Base-by-base conservation (phyloP, 768 basidiomycete genomes). In the Paxillus involutus region DNA sequence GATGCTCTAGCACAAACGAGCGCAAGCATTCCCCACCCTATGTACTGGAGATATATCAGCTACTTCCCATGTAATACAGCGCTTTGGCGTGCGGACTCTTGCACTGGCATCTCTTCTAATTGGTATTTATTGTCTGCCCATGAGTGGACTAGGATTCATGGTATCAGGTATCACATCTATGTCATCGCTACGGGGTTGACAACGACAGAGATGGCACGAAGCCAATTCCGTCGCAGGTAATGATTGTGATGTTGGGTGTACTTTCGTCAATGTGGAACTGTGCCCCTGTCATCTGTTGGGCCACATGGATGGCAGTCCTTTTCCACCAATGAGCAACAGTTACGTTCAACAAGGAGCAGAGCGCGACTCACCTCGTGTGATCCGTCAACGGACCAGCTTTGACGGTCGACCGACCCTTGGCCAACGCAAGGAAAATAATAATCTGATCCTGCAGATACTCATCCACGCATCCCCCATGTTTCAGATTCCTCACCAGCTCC, bases 401-500 rank as follows among this genome's bases (percentile, higher is more conserved):
- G 26, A 91, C 73, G 49, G 73, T 73, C 11, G 87, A 90, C 24
- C 60, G 76, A 4, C 88, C 88, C 46, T 83, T 68, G 9, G 89
- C 88, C 16, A 91, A 75, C 9, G 87, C 87, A 71, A 91, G 81
- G 63, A 89, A 85, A 36, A 91, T 80, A 44, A 91, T 82, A 17
- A 91, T 84, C 63, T 91, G 89, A 66, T 92, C 90, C 75, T 89
- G 80, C 61, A 81, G 52, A 63, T 79, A 73, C 53, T 80, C 89
- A 57, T 92, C 90, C 2, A 91, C 84, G 58, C 86, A 88, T 29
- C 88, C 88, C 6, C 77, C 86, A n/a, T 81, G 77, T 12, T 76
- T 66, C 52, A 91, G 61, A 44, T 83, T 88, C 53, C 72, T 72
- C 35, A 82, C 61, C 9, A 91, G 66, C 56, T 85, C 81, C 13